Conservation (phyloP, 805 yeast species). For the Kregervanrija pseudodelftensis region DNA sequence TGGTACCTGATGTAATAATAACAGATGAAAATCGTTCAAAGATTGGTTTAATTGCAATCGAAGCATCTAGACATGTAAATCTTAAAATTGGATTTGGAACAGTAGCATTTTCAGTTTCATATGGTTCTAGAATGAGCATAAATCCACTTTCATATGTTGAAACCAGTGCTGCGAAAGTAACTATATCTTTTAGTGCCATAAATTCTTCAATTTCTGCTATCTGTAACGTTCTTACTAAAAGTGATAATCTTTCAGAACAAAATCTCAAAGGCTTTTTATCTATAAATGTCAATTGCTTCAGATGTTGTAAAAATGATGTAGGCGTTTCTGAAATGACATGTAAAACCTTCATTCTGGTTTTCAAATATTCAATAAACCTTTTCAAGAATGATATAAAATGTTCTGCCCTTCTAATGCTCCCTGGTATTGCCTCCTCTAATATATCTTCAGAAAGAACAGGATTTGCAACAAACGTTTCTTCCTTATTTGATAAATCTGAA, state of each 20-base stretch:
- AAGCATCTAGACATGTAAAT: constrained; percentile 93
- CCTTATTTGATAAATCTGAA: constrained; percentile 54
- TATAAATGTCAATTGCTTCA: constrained; percentile 87
- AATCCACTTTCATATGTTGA: constrained; percentile 95
- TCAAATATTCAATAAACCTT: constrained; percentile 87
- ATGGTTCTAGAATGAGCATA: constrained; percentile 87
- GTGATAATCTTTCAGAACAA: constrained; percentile 85
- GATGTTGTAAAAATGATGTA: constrained; percentile 80
- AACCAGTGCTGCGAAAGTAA: constrained; percentile 92
- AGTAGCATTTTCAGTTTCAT: constrained; percentile 85
- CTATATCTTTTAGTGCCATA: constrained; percentile 88
- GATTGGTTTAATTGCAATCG: constrained; percentile 95
- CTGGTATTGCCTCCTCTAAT: constrained; percentile 90
- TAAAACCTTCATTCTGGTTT: constrained; percentile 94
- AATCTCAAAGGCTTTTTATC: constrained; percentile 87
- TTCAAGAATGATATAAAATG: constrained; percentile 92
- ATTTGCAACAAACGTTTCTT: constrained; percentile 71
- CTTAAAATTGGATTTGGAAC: constrained; percentile 95
- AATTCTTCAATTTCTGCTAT: constrained; percentile 85
- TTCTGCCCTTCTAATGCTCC: constrained; percentile 94
- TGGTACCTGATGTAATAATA: constrained; percentile 94
- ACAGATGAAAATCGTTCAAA: constrained; percentile 90
- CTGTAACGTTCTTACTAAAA: constrained; percentile 84
- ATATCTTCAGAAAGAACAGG: constrained; percentile 85
- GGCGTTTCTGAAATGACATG: constrained; percentile 99